Base-by-base conservation (phyloP, 345 rosid species). In the Hirschfeldia incana region DNA sequence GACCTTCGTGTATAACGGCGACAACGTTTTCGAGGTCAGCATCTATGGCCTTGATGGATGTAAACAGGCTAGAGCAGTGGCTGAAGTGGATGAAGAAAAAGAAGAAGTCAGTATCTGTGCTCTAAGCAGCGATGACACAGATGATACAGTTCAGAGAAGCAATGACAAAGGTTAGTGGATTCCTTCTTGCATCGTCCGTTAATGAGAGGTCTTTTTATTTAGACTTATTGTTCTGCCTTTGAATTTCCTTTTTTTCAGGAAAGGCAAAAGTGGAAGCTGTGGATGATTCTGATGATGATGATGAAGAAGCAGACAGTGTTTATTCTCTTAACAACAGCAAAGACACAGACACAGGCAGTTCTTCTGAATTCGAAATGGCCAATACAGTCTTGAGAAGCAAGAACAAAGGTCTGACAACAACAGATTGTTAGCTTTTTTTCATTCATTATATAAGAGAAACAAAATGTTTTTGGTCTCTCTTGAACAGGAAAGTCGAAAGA, bases 1-100 rank as follows among this genome's bases (percentile, higher is more conserved):
- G 37, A 78, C 77, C 8, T 78, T 78, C 10, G 77, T 58, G 13
- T 78, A 78, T 58, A 2, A 78, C 5, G 73, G 77, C 39, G 67
- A 65, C 29, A 3, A 46, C 59, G 6, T 65, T 21, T 72, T 78
- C 68, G 77, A 78, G 30, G 81, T 78, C 12, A 78, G 68, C 58
- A 65, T 72, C 73, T 78, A 5, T 37, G 26, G 72, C 17, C 16
- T 2, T 4, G 51, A 65, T 72, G 72, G n/a, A 37, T 55, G 49
- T 21, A 78, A 78, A 72, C 51, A 70, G 49, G 55, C 10, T 36
- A 39, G 70, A 51, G 58, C 4, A 7, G 59, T 28, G 7, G 8
- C 33, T 77, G 65, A 69, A 39, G 59, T 16, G 21, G 76, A 29
- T 0, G 4, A 63, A 28, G 65, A 29, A 46, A 15, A 13, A 64